Conservation (phyloP, 1,284 basidiomycete species). For the Boletus calvinii region DNA sequence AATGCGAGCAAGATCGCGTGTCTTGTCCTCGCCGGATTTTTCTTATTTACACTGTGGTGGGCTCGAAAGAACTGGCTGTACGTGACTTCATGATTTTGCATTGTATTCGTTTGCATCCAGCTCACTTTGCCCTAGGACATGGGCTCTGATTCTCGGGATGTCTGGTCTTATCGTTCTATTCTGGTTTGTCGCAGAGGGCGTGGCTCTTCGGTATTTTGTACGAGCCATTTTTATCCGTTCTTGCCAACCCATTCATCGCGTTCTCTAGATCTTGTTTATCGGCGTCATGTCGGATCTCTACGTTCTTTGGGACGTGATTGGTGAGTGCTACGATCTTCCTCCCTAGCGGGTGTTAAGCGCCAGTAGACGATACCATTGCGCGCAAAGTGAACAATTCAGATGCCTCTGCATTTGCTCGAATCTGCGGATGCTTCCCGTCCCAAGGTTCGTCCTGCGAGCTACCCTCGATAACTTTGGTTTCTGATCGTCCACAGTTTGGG, state of each 20-base stretch:
- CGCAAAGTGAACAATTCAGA: constrained; percentile 93
- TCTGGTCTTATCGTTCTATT: constrained; percentile 71
- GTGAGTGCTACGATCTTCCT: constrained; percentile 38
- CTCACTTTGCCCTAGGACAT: constrained; percentile 48
- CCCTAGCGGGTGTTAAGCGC: constrained; percentile 3
- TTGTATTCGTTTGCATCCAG: neutral
- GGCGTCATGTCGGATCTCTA: constrained; percentile 96
- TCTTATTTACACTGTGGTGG: constrained; percentile 92
- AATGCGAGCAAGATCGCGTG: constrained; percentile 90
- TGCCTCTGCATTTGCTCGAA: constrained; percentile 84
- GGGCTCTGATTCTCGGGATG: constrained; percentile 76
- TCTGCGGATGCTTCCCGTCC: constrained; percentile 80
- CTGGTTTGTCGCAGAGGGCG: constrained; percentile 79
- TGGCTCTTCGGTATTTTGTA: constrained; percentile 73
- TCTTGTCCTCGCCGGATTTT: constrained; percentile 81
- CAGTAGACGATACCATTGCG: constrained; percentile 80
- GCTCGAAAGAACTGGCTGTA: constrained; percentile 80
- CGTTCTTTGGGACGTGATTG: constrained; percentile 83
- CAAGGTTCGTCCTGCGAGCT: constrained; percentile 44
- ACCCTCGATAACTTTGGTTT: neutral
- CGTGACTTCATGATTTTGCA: constrained; percentile 27
- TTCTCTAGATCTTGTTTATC: constrained; percentile 80
- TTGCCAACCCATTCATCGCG: neutral
- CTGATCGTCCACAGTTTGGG: constrained; percentile 60
- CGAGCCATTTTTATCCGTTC: constrained; percentile 20